Evolutionary conservation across 306 rosid species (phyloP).

Genomic region (Delonix regia): DNA sequence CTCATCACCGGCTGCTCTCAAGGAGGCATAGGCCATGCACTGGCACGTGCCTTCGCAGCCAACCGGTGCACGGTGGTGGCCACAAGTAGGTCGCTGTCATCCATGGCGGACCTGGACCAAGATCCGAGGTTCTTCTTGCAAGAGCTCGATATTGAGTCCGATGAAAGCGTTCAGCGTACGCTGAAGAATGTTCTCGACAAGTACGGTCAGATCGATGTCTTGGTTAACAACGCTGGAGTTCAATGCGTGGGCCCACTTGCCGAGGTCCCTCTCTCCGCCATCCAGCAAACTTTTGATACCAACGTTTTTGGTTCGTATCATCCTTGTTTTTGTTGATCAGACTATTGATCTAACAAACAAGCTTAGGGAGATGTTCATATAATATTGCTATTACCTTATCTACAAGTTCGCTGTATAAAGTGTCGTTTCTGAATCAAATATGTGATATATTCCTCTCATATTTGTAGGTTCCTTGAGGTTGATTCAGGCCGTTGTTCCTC

Average conservation of each 20-base stretch:
- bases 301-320: slow-evolving; percentile 63
- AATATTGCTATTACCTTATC: neutral
- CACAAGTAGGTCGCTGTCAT: slow-evolving; percentile 56
- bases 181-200: slow-evolving; percentile 45
- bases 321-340: neutral
- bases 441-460: neutral
- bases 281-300: slow-evolving; percentile 64
- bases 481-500: slow-evolving; percentile 88
- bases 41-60: slow-evolving; percentile 78
- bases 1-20: slow-evolving; percentile 69
- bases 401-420: neutral
- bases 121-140: slow-evolving; percentile 59
- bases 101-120: slow-evolving; percentile 60
- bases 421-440: neutral
- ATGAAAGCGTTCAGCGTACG: slow-evolving; percentile 57
- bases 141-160: slow-evolving; percentile 79
- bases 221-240: slow-evolving; percentile 87
- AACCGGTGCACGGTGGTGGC: slow-evolving; percentile 70
- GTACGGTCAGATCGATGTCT: slow-evolving; percentile 67
- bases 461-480: slow-evolving; percentile 72
- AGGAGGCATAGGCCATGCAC: slow-evolving; percentile 80
- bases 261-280: slow-evolving; percentile 65
- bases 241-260: slow-evolving; percentile 79
- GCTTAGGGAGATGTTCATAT: neutral
- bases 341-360: neutral